Evolutionary conservation across 495 filamentous ascomycete species (phyloP).

Genomic region (Ramalina peruviana): DNA sequence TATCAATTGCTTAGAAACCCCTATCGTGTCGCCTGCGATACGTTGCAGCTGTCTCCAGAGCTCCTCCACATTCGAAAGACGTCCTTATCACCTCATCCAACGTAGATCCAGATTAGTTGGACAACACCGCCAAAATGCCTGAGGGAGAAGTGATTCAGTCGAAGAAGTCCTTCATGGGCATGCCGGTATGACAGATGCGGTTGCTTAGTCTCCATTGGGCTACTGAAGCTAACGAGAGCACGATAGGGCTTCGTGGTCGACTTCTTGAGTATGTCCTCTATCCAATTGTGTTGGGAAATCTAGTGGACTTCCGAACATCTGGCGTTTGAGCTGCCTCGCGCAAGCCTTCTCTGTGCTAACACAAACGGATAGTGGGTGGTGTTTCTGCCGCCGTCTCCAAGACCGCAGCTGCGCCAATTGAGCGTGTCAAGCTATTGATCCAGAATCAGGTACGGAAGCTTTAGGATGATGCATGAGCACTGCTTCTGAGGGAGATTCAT

Average conservation of each 20-base stretch:
- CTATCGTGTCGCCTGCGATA: slow-evolving; percentile 9
- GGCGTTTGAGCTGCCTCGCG: too few relatives aligned
- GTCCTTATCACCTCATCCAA: slow-evolving; percentile 25
- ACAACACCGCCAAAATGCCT: slow-evolving; percentile 35
- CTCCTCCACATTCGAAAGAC: slow-evolving; percentile 28
- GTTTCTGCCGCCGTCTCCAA: slow-evolving; percentile 99
- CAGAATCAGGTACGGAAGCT: slow-evolving; percentile 84
- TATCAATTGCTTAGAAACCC: neutral
- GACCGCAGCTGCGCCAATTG: slow-evolving; percentile 98
- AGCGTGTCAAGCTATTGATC: slow-evolving; percentile 99
- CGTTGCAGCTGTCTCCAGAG: slow-evolving; percentile 16
- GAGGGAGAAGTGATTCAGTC: slow-evolving; percentile 35
- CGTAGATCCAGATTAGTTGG: slow-evolving; percentile 16
- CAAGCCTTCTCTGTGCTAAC: slow-evolving; percentile 16
- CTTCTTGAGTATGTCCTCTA: slow-evolving; percentile 81
- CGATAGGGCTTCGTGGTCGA: slow-evolving; percentile 60
- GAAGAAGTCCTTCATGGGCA: slow-evolving; percentile 80
- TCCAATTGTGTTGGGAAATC: too few relatives aligned
- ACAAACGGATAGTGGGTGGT: slow-evolving; percentile 71
- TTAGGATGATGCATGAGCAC: slow-evolving; percentile 4
- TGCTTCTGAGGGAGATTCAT: neutral
- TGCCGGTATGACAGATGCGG: slow-evolving; percentile 47
- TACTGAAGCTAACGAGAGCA: slow-evolving; percentile 23
- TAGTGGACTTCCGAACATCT: too few relatives aligned
- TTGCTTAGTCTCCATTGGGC: neutral